A percentile compares a stretch with the other conserved stretches of the same genome.
Conservation (phyloP, 257 asterid species). For the Paulownia fortunei region DNA sequence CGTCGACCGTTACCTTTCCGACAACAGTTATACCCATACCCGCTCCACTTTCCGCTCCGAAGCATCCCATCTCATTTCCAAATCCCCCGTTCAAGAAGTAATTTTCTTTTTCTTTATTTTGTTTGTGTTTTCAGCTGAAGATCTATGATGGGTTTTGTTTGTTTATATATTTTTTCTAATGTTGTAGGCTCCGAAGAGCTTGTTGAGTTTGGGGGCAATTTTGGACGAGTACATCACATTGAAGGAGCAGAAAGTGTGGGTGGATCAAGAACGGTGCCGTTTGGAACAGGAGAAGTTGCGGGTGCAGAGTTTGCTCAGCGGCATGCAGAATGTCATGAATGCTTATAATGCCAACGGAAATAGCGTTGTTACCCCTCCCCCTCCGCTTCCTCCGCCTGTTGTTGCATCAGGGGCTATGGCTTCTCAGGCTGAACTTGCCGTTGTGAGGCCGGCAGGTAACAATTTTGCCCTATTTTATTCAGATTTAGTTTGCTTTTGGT, state of each 20-base stretch:
- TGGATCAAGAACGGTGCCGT: conserved; percentile 77
- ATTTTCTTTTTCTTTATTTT: not conserved
- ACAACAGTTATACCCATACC: conserved; percentile 58
- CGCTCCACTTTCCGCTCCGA: conserved; percentile 80
- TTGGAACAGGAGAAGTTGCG: conserved; percentile 77
- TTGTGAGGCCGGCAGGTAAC: conserved; percentile 50
- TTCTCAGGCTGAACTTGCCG: conserved; percentile 37
- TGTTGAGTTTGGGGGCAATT: conserved; percentile 81
- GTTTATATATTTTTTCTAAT: not conserved
- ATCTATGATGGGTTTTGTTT: not conserved
- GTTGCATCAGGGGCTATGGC: conserved; percentile 34
- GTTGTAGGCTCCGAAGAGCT: conserved; percentile 80
- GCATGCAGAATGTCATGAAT: conserved; percentile 83
- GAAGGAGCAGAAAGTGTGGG: conserved; percentile 78
- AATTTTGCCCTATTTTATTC: conserved; percentile 6
- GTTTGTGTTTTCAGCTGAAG: not conserved
- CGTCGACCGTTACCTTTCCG: conserved; percentile 90
- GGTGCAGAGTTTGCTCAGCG: conserved; percentile 69
- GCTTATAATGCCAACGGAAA: conserved; percentile 52
- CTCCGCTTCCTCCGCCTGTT: conserved; percentile 42
- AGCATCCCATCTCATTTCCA: conserved; percentile 78
- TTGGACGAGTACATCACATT: conserved; percentile 83
- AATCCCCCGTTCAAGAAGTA: conserved; percentile 80
- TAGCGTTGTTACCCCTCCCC: conserved; percentile 42
- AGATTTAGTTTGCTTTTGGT: not conserved